A percentile compares a stretch with the other conserved stretches of the same genome.
Conservation (phyloP, 768 basidiomycete species). For the Pleurotus pulmonarius region DNA sequence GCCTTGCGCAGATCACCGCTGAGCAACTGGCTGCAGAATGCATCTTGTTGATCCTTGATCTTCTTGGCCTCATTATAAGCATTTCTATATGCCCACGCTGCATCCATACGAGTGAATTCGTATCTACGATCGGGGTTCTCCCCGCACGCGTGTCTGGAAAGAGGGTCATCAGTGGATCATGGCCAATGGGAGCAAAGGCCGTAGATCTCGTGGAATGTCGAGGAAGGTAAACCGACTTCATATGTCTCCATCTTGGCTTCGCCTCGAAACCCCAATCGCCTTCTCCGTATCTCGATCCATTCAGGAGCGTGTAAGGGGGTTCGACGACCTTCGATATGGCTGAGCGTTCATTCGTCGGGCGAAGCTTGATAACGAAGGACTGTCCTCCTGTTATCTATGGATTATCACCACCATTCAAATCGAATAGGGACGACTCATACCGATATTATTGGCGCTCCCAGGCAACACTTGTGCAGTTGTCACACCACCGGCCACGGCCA, state of each 20-base stretch:
- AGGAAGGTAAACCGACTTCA: slow-evolving; percentile 48
- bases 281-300: slow-evolving; percentile 29
- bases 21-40: slow-evolving; percentile 49
- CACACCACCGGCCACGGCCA: slow-evolving; percentile 64
- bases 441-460: slow-evolving; percentile 61
- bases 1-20: slow-evolving; percentile 33
- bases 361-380: slow-evolving; percentile 72
- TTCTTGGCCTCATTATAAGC: slow-evolving; percentile 68
- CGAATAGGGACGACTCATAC: background rate
- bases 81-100: slow-evolving; percentile 63
- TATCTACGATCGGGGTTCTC: slow-evolving; percentile 56
- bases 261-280: slow-evolving; percentile 18
- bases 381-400: slow-evolving; percentile 44
- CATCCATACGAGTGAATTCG: slow-evolving; percentile 54
- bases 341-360: slow-evolving; percentile 67
- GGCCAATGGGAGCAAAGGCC: background rate
- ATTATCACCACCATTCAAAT: background rate
- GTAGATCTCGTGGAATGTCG: too few relatives aligned
- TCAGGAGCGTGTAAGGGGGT: slow-evolving; percentile 53
- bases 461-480: slow-evolving; percentile 77
- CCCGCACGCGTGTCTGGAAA: slow-evolving; percentile 63
- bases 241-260: slow-evolving; percentile 63
- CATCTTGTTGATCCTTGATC: slow-evolving; percentile 66
- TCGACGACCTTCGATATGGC: slow-evolving; percentile 69
- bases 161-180: background rate